Evolutionary conservation across 768 basidiomycete genomes (phyloP).

Genomic region (Hemileccinum rubropunctum): DNA sequence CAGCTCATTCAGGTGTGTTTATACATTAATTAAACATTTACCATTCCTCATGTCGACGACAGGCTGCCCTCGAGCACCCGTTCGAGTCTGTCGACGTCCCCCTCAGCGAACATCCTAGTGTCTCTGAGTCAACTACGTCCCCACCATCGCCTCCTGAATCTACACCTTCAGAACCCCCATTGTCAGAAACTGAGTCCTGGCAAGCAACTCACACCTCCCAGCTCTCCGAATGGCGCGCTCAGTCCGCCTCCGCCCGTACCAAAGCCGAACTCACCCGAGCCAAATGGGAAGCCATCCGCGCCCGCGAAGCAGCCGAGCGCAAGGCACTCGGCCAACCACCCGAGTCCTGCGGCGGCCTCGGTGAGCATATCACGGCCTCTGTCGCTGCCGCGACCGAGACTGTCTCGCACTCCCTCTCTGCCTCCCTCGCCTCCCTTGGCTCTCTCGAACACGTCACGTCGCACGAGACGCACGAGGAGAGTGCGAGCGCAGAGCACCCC

Average conservation of each 20-base stretch:
- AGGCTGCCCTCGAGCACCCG: constrained; percentile 27
- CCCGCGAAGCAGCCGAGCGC: constrained; percentile 43
- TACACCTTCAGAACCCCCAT: neutral
- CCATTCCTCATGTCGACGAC: neutral
- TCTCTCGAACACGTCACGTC: constrained; percentile 12
- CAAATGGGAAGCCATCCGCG: constrained; percentile 66
- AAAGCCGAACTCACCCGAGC: constrained; percentile 74
- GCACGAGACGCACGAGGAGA: constrained; percentile 31
- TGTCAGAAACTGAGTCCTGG: constrained; percentile 48
- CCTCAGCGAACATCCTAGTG: neutral
- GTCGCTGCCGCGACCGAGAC: constrained; percentile 15
- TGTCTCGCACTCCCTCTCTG: constrained; percentile 18
- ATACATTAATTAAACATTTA: accelerated
- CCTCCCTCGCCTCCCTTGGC: constrained; percentile 18
- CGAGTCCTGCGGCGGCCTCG: constrained; percentile 23
- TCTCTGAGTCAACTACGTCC: neutral
- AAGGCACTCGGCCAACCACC: constrained; percentile 25
- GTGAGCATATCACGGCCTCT: constrained; percentile 25
- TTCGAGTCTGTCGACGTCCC: constrained; percentile 26
- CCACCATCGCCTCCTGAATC: neutral
- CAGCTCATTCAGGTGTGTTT: constrained; percentile 21
- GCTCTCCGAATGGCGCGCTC: constrained; percentile 65
- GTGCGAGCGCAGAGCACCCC: neutral
- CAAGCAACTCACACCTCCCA: constrained; percentile 68
- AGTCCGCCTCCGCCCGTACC: constrained; percentile 67